phyloP scores from a whole-genome alignment of 805 yeast species.

The Tetrapisispora fleetii region DNA sequence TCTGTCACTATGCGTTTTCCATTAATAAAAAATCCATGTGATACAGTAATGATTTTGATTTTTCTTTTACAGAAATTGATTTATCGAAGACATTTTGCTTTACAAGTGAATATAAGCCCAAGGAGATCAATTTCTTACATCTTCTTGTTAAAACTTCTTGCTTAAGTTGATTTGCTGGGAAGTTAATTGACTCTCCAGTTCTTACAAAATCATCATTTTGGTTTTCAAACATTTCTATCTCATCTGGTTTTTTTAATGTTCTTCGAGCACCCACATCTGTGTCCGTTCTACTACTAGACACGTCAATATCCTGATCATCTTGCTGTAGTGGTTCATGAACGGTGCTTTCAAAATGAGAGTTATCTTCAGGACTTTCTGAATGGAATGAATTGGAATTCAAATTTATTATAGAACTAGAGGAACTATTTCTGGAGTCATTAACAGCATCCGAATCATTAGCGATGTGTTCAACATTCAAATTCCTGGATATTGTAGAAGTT shows the following conservation, averaged over 20 bases:
- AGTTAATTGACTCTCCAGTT: constrained; percentile 3
- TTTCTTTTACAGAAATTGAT: constrained; percentile 23
- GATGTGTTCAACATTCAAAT: neutral
- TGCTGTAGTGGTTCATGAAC: neutral
- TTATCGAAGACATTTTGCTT: constrained; percentile 21
- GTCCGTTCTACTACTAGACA: neutral
- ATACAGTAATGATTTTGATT: constrained; percentile 24
- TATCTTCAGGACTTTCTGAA: neutral
- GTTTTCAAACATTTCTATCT: neutral
- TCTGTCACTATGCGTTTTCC: neutral
- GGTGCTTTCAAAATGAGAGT: no score
- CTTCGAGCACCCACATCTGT: neutral
- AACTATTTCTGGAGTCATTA: neutral
- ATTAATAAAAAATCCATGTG: constrained; percentile 25
- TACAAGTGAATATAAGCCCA: constrained; percentile 24
- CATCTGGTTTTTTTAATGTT: neutral
- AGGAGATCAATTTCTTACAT: constrained; percentile 20
- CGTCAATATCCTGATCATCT: constrained; percentile 1
- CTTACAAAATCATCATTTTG: constrained; percentile 12
- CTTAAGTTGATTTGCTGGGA: neutral
- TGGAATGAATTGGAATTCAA: neutral
- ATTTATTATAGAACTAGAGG: neutral
- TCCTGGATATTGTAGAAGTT: neutral
- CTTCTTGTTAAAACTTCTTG: constrained; percentile 8
- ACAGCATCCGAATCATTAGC: neutral